These are phyloP conservation scores for Verticillium isaacii DNA, from an alignment of 2,329 filamentous ascomycete genomes.

Conservation along the genomic window DNA sequence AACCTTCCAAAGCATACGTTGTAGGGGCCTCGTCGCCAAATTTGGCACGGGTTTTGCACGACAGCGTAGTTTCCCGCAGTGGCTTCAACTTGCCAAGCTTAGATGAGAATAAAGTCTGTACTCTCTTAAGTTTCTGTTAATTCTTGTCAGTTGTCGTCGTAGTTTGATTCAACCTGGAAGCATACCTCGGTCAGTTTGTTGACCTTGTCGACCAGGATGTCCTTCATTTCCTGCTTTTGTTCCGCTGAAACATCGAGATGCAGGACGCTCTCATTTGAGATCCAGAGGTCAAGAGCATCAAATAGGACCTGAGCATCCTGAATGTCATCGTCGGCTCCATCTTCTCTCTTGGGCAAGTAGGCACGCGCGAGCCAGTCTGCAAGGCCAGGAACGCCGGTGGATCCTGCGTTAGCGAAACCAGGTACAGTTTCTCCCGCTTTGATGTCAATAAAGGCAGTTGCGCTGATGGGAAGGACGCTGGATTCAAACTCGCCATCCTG, in stretches of 20 bases:
- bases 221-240: neutral
- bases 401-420: conserved; percentile 4
- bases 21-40: neutral
- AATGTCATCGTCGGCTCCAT: conserved; percentile 4
- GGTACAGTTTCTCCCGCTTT: neutral
- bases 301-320: conserved; percentile 7
- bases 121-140: neutral
- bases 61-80: neutral
- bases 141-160: neutral
- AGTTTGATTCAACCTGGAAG: neutral
- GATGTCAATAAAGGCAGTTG: conserved; percentile 6
- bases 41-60: neutral
- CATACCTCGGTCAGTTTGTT: neutral
- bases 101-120: too few species aligned
- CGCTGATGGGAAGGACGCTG: conserved; percentile 11
- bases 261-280: neutral
- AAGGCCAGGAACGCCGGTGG: conserved; percentile 9
- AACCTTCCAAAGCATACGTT: neutral
- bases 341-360: conserved; percentile 7
- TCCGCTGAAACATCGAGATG: neutral
- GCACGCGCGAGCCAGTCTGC: conserved; percentile 5
- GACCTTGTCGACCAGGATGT: neutral
- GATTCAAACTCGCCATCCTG: neutral
- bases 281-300: conserved; percentile 8
- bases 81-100: conserved; percentile 1